A percentile compares a stretch with the other conserved stretches of the same genome.
phyloP scores from a whole-genome alignment of 352 stramenopile species.

The Globisporangium irregulare region DNA sequence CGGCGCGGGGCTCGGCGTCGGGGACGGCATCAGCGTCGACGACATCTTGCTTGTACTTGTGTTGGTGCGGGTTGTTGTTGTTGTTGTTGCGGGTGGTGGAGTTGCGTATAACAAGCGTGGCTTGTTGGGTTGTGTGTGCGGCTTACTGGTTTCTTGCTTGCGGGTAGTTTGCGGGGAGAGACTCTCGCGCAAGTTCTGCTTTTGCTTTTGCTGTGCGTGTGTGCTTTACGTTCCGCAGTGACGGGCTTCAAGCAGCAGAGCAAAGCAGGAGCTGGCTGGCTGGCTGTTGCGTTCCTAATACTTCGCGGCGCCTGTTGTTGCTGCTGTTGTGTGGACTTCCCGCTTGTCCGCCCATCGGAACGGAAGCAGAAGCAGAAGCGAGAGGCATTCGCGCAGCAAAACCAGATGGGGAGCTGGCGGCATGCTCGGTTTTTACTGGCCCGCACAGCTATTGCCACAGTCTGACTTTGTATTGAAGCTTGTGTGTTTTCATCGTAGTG shows the following conservation, averaged over 20 bases:
- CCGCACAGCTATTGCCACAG: neutral
- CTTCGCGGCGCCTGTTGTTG: neutral
- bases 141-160: neutral
- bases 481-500: too few species aligned
- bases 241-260: neutral
- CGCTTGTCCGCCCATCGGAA: neutral
- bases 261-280: neutral
- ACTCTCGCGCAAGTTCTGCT: neutral
- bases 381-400: neutral
- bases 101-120: conserved; percentile 5
- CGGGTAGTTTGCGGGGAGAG: neutral
- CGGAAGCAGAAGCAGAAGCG: neutral
- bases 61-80: too few species aligned
- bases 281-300: neutral
- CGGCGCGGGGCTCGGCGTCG: neutral
- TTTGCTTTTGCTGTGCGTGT: neutral
- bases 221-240: neutral
- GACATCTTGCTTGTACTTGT: too few species aligned
- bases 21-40: conserved; percentile 2
- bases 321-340: too few species aligned
- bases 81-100: neutral
- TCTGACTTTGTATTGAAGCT: neutral
- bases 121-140: neutral
- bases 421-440: neutral
- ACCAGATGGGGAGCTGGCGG: neutral